Evolutionary conservation across 495 filamentous ascomycete genomes (phyloP), one percentile per base, ranked within the genome.

Genomic region (Aspergillus nanangensis): DNA sequence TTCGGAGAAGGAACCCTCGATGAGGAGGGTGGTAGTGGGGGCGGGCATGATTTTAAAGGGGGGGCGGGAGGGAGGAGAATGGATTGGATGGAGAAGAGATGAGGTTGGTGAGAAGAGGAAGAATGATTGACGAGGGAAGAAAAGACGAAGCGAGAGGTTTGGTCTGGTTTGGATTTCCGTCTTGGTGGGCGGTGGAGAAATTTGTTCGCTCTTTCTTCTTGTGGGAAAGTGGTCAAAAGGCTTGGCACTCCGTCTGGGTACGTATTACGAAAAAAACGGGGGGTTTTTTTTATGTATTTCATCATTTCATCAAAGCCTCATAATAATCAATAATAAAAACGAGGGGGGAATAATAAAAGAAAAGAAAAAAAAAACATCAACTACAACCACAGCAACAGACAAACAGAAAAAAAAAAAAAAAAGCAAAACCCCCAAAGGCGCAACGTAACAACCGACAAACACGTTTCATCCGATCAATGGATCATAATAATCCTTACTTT

Each of bases 1-100:
- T 73, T 96, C 90, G 57, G 84, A 80, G 66, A 95, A 95, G 50
- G 72, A 77, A 60, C 90, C 91, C 71, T 96, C 91, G 64, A 96
- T 90, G 65, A 96, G 87, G 66, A 92, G 76, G 60, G 75, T 79
- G 51, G 66, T 77, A 40, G 72, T 63, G 50, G 74, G 73, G 48
- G 69, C 74, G 55, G 75, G 74, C 75, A 79, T 79, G 59, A 20
- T 52, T 48, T 21, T 42, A 47, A 52, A 43, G 44, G 42, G 37
- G 22, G 23, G 36, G 56, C 29, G 48, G 45, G 27, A 44, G 25
- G 34, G 47, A 42, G 45, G 33, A 53, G 48, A 51, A 47, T 35
- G 48, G 36, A 43, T 32, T 47, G 33, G 50, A 61, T 55, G 56
- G 48, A 46, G 47, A 53, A 51, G 55, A 49, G 44, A 44, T 52